These are phyloP conservation scores for Hordeum pubiflorum DNA, from an alignment of 202 grass and related monocot genomes.

Conservation along the genomic window DNA sequence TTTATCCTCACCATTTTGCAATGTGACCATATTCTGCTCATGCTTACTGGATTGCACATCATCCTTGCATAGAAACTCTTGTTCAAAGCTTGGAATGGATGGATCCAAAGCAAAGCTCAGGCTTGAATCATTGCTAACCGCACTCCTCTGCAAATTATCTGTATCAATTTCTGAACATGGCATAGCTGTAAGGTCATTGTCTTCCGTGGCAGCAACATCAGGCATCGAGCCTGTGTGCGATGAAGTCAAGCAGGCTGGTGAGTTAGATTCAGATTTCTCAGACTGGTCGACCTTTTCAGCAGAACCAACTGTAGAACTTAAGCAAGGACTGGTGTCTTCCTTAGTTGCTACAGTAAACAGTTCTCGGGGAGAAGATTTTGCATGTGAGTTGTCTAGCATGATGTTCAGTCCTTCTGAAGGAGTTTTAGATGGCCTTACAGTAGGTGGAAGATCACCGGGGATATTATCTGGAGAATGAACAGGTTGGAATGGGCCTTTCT, in stretches of 20 bases:
- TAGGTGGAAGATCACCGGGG: slow-evolving; percentile 7
- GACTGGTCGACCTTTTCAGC: slow-evolving; percentile 35
- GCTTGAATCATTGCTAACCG: slow-evolving; percentile 35
- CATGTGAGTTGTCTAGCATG: slow-evolving; percentile 11
- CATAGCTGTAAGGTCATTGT: slow-evolving; percentile 24
- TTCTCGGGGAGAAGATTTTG: slow-evolving; percentile 32
- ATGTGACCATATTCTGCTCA: slow-evolving; percentile 18
- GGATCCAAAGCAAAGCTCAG: slow-evolving; percentile 20
- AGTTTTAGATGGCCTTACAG: slow-evolving; percentile 3
- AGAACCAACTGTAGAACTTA: slow-evolving; percentile 35
- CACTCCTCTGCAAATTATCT: slow-evolving; percentile 37
- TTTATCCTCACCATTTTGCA: slow-evolving; percentile 57
- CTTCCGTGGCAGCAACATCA: slow-evolving; percentile 21
- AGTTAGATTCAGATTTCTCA: slow-evolving; percentile 43
- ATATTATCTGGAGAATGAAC: slow-evolving; percentile 18
- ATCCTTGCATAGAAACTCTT: slow-evolving; percentile 60
- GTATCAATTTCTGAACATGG: slow-evolving; percentile 26
- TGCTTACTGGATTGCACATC: slow-evolving; percentile 32
- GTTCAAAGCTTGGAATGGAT: slow-evolving; percentile 46
- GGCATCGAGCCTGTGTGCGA: slow-evolving; percentile 19
- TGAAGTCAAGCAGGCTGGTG: slow-evolving; percentile 37
- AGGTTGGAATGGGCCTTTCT: slow-evolving; percentile 34
- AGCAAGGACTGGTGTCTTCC: slow-evolving; percentile 26
- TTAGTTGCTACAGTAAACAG: slow-evolving; percentile 23
- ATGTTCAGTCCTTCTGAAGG: slow-evolving; percentile 22